A percentile compares a stretch with the other conserved stretches of the same genome.
These are phyloP conservation scores for Candida saitoana DNA, from an alignment of 805 yeast species.

Conservation along the genomic window DNA sequence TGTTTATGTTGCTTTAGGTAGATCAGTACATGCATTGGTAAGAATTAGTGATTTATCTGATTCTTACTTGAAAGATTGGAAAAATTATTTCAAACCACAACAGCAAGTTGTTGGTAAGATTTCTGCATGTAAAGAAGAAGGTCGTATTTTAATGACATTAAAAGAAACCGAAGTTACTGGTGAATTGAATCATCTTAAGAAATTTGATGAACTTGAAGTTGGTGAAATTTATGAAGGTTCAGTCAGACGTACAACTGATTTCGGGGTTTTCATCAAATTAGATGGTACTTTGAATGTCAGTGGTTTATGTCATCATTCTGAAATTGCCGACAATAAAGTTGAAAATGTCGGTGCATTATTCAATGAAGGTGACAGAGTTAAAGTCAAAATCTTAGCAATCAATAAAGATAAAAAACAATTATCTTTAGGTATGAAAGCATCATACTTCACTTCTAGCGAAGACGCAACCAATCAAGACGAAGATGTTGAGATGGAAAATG, in stretches of 20 bases:
- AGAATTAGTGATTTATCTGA: constrained; percentile 81
- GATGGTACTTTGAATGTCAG: constrained; percentile 70
- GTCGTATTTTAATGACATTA: constrained; percentile 69
- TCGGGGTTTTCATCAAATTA: constrained; percentile 84
- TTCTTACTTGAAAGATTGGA: constrained; percentile 82
- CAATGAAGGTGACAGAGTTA: constrained; percentile 86
- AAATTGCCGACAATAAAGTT: constrained; percentile 69
- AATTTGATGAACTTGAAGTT: constrained; percentile 61
- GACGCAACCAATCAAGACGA: constrained; percentile 22
- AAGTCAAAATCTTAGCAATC: constrained; percentile 69
- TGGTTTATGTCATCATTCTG: constrained; percentile 84
- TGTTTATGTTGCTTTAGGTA: constrained; percentile 71
- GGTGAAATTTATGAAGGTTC: constrained; percentile 77
- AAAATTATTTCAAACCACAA: constrained; percentile 62
- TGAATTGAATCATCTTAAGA: constrained; percentile 52
- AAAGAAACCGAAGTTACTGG: constrained; percentile 80
- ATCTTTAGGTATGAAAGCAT: constrained; percentile 91
- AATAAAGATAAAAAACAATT: constrained; percentile 66
- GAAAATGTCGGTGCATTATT: constrained; percentile 63
- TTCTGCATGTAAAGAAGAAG: constrained; percentile 54
- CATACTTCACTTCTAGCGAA: constrained; percentile 57
- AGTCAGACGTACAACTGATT: constrained; percentile 73
- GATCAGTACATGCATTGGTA: constrained; percentile 70
- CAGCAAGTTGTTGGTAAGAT: constrained; percentile 77
- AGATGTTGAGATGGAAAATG: constrained; percentile 14